Evolutionary conservation across 192 early-diverging fungal species (phyloP).

Genomic region (Entophlyctis helioformis): DNA sequence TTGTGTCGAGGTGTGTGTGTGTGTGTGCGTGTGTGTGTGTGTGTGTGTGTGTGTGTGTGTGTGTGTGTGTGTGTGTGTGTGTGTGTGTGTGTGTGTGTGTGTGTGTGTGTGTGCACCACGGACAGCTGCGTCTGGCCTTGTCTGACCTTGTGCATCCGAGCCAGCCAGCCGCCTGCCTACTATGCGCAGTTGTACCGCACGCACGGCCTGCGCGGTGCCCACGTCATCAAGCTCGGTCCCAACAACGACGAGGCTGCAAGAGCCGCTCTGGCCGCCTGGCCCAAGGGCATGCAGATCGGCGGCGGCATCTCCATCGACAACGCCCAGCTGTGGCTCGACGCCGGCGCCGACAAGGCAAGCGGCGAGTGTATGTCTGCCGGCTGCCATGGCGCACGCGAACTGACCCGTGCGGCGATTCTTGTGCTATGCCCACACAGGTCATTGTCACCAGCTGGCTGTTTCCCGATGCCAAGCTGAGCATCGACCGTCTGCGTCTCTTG

Average conservation of each 20-base stretch:
- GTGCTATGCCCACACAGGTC: slow-evolving; percentile 32
- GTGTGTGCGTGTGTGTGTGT: no score
- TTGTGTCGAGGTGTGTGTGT: no score
- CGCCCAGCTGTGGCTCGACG: slow-evolving; percentile 73
- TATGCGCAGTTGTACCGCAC: slow-evolving; percentile 73
- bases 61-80: slow-evolving; percentile 4
- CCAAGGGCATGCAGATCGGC: slow-evolving; percentile 78
- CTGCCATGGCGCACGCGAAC: no score
- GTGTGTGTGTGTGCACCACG: neutral
- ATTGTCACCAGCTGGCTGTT: slow-evolving; percentile 97
- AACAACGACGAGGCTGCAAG: slow-evolving; percentile 76
- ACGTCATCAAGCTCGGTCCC: slow-evolving; percentile 91
- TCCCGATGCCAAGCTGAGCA: slow-evolving; percentile 58
- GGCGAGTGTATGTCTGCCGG: neutral
- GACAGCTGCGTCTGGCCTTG: neutral
- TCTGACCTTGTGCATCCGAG: no score
- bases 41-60: no score
- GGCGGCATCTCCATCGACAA: slow-evolving; percentile 87
- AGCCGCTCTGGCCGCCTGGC: slow-evolving; percentile 77
- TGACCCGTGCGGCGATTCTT: neutral
- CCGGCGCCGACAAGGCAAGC: slow-evolving; percentile 71
- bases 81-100: neutral
- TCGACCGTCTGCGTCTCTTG: slow-evolving; percentile 46
- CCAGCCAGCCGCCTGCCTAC: slow-evolving; percentile 57
- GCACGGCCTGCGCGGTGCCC: slow-evolving; percentile 65